Evolutionary conservation across 345 rosid genomes (phyloP).

Genomic region (Euphorbia pulcherrima): DNA sequence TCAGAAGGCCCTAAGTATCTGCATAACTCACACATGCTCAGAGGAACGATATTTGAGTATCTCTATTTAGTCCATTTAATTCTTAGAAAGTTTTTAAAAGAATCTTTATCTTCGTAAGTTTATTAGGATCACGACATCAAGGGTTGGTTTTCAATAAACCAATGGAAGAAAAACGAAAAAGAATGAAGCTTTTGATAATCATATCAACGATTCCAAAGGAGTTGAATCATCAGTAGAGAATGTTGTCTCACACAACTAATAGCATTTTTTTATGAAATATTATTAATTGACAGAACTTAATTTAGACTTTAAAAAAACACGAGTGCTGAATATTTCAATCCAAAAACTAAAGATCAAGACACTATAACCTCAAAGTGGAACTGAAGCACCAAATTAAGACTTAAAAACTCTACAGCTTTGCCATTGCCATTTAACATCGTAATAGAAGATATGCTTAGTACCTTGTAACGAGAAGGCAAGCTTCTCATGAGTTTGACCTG

Average conservation of each 20-base stretch:
- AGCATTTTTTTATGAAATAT: neutral
- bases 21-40: too few species aligned
- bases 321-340: neutral
- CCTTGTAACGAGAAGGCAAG: conserved; percentile 93
- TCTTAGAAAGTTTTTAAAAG: too few species aligned
- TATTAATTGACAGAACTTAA: neutral
- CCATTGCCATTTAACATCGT: neutral
- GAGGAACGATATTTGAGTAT: too few species aligned
- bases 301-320: neutral
- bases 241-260: neutral
- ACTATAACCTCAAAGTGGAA: neutral
- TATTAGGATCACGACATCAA: too few species aligned
- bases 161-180: neutral
- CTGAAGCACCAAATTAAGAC: neutral
- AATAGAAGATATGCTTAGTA: conserved; percentile 19
- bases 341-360: neutral
- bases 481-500: conserved; percentile 84
- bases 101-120: too few species aligned
- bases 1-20: too few species aligned
- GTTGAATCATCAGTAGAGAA: neutral
- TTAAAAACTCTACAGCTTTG: neutral
- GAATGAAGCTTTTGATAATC: neutral
- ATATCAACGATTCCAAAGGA: neutral
- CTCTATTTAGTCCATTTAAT: too few species aligned
- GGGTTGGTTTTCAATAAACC: neutral